Conservation (phyloP, 1,284 basidiomycete genomes). For the Mycena sp. region DNA sequence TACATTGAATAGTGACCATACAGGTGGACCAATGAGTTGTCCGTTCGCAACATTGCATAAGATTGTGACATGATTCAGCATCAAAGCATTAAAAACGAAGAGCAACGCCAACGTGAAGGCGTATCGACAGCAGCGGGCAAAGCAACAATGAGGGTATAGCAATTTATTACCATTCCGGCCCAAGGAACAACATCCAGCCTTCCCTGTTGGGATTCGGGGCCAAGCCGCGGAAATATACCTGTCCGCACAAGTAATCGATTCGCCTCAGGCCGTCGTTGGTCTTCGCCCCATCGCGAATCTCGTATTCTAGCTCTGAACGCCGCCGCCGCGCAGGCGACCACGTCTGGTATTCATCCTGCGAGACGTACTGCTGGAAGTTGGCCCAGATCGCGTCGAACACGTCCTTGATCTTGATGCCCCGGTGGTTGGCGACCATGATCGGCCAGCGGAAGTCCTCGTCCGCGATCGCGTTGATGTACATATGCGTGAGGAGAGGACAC, state of each 20-base stretch:
- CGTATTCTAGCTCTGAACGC: constrained; percentile 46
- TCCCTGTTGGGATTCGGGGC: constrained; percentile 57
- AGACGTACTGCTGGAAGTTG: constrained; percentile 57
- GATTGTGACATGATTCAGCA: too few relatives aligned
- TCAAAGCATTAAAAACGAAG: too few relatives aligned
- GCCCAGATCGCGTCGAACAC: constrained; percentile 55
- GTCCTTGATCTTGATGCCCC: constrained; percentile 60
- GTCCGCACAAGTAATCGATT: constrained; percentile 61
- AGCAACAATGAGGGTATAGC: too few relatives aligned
- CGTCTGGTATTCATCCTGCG: constrained; percentile 48
- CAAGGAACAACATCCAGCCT: constrained; percentile 56
- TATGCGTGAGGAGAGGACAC: constrained; percentile 60
- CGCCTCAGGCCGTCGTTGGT: constrained; percentile 52
- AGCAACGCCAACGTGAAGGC: too few relatives aligned
- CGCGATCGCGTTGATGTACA: constrained; percentile 61
- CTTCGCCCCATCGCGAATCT: constrained; percentile 37
- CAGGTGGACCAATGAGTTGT: too few relatives aligned
- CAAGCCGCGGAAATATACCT: constrained; percentile 62
- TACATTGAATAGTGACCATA: too few relatives aligned
- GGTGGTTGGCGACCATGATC: constrained; percentile 54
- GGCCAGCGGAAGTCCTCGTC: constrained; percentile 67
- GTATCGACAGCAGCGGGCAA: too few relatives aligned
- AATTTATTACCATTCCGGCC: too few relatives aligned
- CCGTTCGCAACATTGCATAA: too few relatives aligned
- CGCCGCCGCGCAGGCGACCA: constrained; percentile 48